Conservation (phyloP, 306 rosid genomes). For the Fragaria nilgerrensis region DNA sequence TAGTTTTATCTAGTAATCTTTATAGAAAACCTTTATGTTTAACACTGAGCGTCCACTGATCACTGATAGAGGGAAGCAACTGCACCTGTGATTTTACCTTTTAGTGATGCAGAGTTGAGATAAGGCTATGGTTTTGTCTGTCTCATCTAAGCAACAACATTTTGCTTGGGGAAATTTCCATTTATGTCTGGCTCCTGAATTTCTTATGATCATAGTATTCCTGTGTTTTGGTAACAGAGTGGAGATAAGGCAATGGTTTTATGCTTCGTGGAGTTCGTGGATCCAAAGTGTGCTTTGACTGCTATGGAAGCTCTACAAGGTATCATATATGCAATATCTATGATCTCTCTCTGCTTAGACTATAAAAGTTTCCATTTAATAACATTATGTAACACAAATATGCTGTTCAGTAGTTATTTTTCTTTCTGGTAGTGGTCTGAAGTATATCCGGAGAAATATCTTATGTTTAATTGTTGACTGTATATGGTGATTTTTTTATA, state of each 20-base stretch:
- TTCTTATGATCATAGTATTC: neutral
- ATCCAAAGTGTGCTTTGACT: constrained; percentile 55
- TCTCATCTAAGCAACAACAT: neutral
- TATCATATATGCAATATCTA: constrained; percentile 5
- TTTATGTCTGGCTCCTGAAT: neutral
- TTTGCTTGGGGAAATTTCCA: neutral
- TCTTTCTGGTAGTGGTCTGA: neutral
- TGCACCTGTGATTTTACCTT: neutral
- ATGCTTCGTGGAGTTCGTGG: constrained; percentile 77
- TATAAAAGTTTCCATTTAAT: neutral
- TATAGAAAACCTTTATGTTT: neutral
- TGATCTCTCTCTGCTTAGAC: neutral
- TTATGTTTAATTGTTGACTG: too few species aligned
- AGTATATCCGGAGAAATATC: neutral
- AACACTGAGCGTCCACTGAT: neutral
- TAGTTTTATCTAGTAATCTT: neutral
- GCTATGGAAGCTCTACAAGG: constrained; percentile 77
- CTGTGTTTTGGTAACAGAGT: constrained; percentile 45
- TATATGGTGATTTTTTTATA: neutral
- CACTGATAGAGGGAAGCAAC: neutral
- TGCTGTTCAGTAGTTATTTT: neutral
- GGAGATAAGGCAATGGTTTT: constrained; percentile 70
- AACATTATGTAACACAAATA: neutral
- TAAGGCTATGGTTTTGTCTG: neutral
- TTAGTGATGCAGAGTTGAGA: neutral